Base-by-base conservation (phyloP, 345 rosid species). In the Moricandia arvensis region DNA sequence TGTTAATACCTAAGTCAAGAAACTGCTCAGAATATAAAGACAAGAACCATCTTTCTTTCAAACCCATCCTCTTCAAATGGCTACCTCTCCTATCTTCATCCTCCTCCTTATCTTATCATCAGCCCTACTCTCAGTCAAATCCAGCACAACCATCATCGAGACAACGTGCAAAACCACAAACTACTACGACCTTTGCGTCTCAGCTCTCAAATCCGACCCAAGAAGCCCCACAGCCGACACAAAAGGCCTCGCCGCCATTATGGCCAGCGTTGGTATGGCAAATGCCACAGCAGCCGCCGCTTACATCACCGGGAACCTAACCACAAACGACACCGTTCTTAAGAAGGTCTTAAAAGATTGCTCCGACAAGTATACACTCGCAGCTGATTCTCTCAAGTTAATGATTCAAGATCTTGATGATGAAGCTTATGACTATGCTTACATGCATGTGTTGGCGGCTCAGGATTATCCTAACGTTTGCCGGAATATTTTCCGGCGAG, bases 221-320 rank as follows among this genome's bases (percentile, higher is more conserved):
- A 78, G 80, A 18, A 89, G 93, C 79, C 17, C 79, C 7, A 64
- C 67, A 33, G 79, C 83, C n/a, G 96, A 88, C 88, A 69, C 86
- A 43, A 89, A 77, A 68, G 98, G 89, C 35, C 82, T 91, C 2
- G 93, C 97, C 6, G 63, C 75, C 8, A 86, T 88, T 65, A 80
- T 91, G 86, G 62, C 81, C 16, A 84, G 91, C 2, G 76, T 83
- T 8, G 94, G 91, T 5, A 61, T 76, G 51, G 79, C 90, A 15
- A 89, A 87, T 65, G 93, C 98, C 59, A 89, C 91, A 8, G 76
- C 91, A 64, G 86, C 94, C 1, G 88, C 98, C 10, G 71, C 89
- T 7, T 91, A 75, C 55, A 60, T 91, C 34, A 79, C 88, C 13
- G 86, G 87, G 0, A 81, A 72, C 34, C 18, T 76, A 37, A 43